Evolutionary conservation across 305 asterid species (phyloP).

Genomic region (Plantago lanceolata): DNA sequence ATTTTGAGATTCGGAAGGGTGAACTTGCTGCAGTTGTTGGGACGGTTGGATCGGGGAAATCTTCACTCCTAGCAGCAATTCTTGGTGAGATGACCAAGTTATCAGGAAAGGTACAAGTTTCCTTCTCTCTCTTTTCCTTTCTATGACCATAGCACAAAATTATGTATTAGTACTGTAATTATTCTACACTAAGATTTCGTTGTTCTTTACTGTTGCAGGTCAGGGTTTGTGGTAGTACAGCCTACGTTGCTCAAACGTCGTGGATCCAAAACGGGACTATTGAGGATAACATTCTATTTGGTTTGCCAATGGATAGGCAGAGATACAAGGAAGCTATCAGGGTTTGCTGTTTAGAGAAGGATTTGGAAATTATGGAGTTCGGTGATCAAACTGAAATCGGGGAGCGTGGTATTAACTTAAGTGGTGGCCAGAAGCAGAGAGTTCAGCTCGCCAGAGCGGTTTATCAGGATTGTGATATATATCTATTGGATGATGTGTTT

Average conservation of each 20-base stretch:
- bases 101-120: conserved; percentile 66
- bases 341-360: conserved; percentile 90
- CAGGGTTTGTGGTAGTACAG: conserved; percentile 82
- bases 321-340: conserved; percentile 63
- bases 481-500: conserved; percentile 86
- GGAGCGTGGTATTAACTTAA: conserved; percentile 95
- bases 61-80: conserved; percentile 76
- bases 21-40: conserved; percentile 82
- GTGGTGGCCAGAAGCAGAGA: too few species aligned
- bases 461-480: conserved; percentile 84
- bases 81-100: conserved; percentile 91
- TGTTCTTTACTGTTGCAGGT: conserved; percentile 37
- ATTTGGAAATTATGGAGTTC: conserved; percentile 92
- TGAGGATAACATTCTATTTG: conserved; percentile 73
- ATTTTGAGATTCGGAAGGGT: conserved; percentile 61
- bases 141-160: neutral
- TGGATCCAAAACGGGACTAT: conserved; percentile 98
- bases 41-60: conserved; percentile 93
- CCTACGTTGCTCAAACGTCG: conserved; percentile 89
- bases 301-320: conserved; percentile 53
- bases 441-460: conserved; percentile 96
- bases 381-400: conserved; percentile 99
- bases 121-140: neutral
- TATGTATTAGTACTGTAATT: neutral
- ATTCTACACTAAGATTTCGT: neutral